phyloP scores from a whole-genome alignment of 371 early-diverging fungal species.

The Mortierella sp. region DNA sequence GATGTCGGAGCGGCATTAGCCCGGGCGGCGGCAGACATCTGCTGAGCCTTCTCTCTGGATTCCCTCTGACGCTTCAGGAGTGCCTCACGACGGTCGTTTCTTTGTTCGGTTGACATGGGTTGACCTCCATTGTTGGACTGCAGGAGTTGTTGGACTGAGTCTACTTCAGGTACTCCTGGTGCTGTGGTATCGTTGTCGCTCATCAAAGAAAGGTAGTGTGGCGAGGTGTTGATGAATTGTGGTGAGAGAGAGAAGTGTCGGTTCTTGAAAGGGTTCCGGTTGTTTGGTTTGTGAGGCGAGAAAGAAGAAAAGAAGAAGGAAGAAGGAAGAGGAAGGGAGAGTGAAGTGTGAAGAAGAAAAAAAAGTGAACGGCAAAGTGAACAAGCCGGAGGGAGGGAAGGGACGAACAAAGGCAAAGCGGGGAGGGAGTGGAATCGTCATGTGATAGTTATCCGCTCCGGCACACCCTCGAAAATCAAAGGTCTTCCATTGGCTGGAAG shows the following conservation, averaged over 20 bases:
- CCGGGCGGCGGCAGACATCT: constrained; percentile 44
- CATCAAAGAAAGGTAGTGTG: constrained; percentile 11
- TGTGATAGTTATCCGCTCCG: constrained; percentile 5
- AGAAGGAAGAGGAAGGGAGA: neutral
- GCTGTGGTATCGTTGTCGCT: constrained; percentile 30
- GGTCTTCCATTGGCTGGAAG: neutral
- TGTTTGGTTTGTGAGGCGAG: neutral
- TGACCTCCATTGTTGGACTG: constrained; percentile 33
- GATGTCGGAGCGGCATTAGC: constrained; percentile 34
- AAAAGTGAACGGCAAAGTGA: neutral
- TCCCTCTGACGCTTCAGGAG: constrained; percentile 49
- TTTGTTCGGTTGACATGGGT: constrained; percentile 49
- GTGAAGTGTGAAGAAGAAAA: too few species aligned
- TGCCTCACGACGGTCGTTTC: constrained; percentile 50
- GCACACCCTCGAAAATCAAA: neutral
- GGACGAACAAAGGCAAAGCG: neutral
- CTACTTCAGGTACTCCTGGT: constrained; percentile 12
- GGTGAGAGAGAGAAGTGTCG: neutral
- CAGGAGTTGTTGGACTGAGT: constrained; percentile 41
- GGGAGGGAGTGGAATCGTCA: neutral
- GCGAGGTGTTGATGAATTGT: neutral
- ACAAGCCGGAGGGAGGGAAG: neutral
- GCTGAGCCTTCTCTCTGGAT: constrained; percentile 52
- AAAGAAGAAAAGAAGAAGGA: neutral
- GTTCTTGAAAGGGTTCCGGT: neutral